Evolutionary conservation across 352 stramenopile genomes (phyloP).

Genomic region (Blastocystis sp.): DNA sequence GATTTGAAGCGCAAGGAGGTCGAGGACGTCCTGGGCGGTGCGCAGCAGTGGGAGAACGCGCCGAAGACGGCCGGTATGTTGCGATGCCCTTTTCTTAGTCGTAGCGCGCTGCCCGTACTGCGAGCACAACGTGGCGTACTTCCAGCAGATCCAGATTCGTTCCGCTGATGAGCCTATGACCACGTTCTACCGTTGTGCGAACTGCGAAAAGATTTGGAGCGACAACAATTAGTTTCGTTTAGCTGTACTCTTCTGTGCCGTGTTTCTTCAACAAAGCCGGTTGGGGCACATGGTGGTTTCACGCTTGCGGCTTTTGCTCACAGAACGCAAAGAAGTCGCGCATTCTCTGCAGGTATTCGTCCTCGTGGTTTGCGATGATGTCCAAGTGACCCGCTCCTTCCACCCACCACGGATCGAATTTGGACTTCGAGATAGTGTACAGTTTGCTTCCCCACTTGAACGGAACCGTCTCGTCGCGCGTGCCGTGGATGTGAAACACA

Average conservation of each 20-base stretch:
- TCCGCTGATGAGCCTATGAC: slow-evolving; percentile 97
- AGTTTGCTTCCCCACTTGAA: slow-evolving; percentile 26
- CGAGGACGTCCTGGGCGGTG: slow-evolving; percentile 95
- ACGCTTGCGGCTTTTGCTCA: too few relatives aligned
- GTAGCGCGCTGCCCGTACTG: slow-evolving; percentile 90
- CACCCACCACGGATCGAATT: slow-evolving; percentile 67
- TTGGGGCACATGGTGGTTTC: too few relatives aligned
- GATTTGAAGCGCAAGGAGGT: slow-evolving; percentile 92
- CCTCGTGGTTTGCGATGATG: slow-evolving; percentile 18
- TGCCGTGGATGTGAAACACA: slow-evolving; percentile 65
- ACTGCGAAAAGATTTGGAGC: slow-evolving; percentile 96
- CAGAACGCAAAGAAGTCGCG: slow-evolving; percentile 43
- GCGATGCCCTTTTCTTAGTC: neutral
- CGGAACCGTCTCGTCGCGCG: slow-evolving; percentile 31
- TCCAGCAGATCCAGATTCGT: slow-evolving; percentile 99
- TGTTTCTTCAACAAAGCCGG: neutral
- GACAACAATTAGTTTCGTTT: slow-evolving; percentile 78
- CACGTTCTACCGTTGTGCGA: slow-evolving; percentile 99
- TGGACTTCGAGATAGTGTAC: slow-evolving; percentile 39
- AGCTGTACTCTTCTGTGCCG: slow-evolving; percentile 41
- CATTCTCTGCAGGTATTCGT: slow-evolving; percentile 35
- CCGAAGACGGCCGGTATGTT: slow-evolving; percentile 87
- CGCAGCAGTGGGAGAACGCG: slow-evolving; percentile 96
- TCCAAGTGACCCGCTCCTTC: neutral
- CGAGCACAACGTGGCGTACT: slow-evolving; percentile 94